Base-by-base conservation (phyloP, 2,329 filamentous ascomycete genomes). In the Herpotrichia juniperi region DNA sequence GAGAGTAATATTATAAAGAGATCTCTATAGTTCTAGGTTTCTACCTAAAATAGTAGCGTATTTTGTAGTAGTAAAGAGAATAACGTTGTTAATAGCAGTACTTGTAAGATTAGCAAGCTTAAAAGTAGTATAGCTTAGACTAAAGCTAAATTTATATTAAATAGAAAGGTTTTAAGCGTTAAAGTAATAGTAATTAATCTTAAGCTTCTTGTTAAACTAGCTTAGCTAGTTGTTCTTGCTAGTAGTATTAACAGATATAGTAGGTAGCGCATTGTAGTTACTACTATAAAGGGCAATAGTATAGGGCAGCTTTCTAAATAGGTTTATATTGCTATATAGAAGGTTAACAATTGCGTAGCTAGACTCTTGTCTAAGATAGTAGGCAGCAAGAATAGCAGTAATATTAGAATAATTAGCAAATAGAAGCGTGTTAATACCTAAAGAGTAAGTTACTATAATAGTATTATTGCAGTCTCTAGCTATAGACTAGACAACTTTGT, bases 261-360 rank as follows among this genome's bases (percentile, higher is more conserved):
- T 74, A 21, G 74, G 71, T 0, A 83, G 67, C 4, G 67, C 66
- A 22, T 66, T 62, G 63, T 94, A 93, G 68, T 96, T 90, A 25
- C 82, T 78, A 1, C 88, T 78, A 1, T 79, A 80, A 62, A 87
- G 87, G 10, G 90, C 91, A 40, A 96, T 88, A 1, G 91, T 96
- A 74, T 96, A 96, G 0, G 93, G 92, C 2, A 97, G 78, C 51
- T 90, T 88, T 19, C 93, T 92, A 44, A 85, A 91, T 0, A 87
- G 87, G 64, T 91, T 93, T 10, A 86, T 81, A 21, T 88, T 82
- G 8, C 93, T 93, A 53, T 93, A 91, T 1, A 96, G 78, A 2
- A 77, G 58, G 46, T 77, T 75, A 31, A 71, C 68, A 35, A 77
- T 61, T 10, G 71, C 69, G 62, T 77, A 66, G 17, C 75, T 74